These are phyloP conservation scores for Fusarium foetens DNA, from an alignment of 2,329 filamentous ascomycete genomes.

Conservation along the genomic window DNA sequence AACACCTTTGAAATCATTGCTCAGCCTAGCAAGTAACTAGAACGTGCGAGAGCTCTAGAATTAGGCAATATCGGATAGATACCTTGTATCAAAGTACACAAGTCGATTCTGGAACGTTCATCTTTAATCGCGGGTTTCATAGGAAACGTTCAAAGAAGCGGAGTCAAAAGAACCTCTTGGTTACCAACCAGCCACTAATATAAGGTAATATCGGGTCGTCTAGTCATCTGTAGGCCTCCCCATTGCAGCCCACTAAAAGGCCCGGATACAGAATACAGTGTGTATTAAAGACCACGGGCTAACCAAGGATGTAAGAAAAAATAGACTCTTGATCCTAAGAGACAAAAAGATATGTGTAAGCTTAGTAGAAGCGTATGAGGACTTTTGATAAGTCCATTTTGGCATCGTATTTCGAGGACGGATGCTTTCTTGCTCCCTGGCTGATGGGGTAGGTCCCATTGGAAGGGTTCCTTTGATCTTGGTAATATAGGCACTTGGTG, in stretches of 20 bases:
- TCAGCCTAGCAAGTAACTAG: neutral
- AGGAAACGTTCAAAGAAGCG: neutral
- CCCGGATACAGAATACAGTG: slow-evolving; percentile 17
- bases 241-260: slow-evolving; percentile 27
- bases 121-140: slow-evolving; percentile 6
- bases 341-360: neutral
- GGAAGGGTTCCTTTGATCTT: neutral
- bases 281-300: slow-evolving; percentile 3
- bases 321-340: neutral
- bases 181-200: slow-evolving; percentile 24
- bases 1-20: neutral
- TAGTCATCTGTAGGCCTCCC: slow-evolving; percentile 4
- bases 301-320: neutral
- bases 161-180: slow-evolving; percentile 24
- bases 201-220: slow-evolving; percentile 22
- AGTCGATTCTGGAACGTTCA: slow-evolving; percentile 16
- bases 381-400: neutral
- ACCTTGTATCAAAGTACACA: slow-evolving; percentile 6
- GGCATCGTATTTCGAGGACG: neutral
- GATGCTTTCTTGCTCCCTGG: neutral
- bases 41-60: neutral
- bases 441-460: neutral
- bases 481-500: neutral
- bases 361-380: too few relatives aligned
- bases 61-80: neutral